Conservation (phyloP, 2,329 filamentous ascomycete species). For the Trichoderma gracile region DNA sequence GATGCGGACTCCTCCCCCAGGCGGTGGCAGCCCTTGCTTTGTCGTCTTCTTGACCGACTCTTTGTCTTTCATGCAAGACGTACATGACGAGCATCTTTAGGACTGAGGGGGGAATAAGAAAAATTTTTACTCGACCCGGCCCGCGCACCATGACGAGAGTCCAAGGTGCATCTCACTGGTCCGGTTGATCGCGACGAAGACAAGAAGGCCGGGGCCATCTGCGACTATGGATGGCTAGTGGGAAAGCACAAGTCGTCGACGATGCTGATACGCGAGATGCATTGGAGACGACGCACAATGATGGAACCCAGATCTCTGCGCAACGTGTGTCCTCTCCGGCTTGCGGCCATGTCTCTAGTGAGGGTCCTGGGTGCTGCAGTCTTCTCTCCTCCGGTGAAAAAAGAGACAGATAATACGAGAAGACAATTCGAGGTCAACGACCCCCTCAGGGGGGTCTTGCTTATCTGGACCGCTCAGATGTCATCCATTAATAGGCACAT, state of each 20-base stretch:
- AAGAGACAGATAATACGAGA: neutral
- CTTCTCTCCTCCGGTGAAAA: too few species aligned
- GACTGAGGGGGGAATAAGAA: neutral
- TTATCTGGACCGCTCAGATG: conserved; percentile 11
- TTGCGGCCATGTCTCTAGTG: neutral
- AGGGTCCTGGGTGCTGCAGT: neutral
- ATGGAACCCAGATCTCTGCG: conserved; percentile 23
- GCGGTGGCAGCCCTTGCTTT: neutral
- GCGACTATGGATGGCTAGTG: conserved; percentile 16
- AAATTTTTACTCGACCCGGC: conserved; percentile 13
- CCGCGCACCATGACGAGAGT: conserved; percentile 20
- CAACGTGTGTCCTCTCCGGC: conserved; percentile 18
- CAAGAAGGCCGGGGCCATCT: conserved; percentile 11
- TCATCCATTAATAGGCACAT: neutral
- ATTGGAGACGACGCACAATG: conserved; percentile 25
- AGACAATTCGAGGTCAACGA: neutral
- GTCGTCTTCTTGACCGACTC: conserved; percentile 25
- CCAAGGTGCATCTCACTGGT: conserved; percentile 20
- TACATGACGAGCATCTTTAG: conserved; percentile 3
- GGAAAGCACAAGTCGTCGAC: neutral
- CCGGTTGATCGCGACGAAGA: conserved; percentile 18
- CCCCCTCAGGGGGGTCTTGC: neutral
- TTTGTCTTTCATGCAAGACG: conserved; percentile 24
- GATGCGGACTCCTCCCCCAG: conserved; percentile 11
- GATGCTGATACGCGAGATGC: conserved; percentile 16